phyloP scores from a whole-genome alignment of 2,329 filamentous ascomycete species.

The Dendrostoma leiphaemia region DNA sequence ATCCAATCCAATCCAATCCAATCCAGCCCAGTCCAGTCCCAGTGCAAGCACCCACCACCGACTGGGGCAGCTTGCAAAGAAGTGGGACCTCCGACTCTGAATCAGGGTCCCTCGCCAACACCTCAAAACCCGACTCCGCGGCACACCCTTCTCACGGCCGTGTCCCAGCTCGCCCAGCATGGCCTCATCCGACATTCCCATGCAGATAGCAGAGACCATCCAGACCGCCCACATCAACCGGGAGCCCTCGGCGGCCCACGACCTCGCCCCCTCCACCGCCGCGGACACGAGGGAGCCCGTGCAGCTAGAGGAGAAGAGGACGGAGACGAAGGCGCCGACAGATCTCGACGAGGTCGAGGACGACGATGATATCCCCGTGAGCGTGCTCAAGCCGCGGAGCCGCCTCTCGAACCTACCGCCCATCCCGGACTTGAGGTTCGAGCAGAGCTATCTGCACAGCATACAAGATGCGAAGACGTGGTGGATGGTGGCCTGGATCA shows the following conservation, averaged over 20 bases:
- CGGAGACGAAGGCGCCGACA: conserved; percentile 31
- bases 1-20: no score
- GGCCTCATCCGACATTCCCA: conserved; percentile 50
- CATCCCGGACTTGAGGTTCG: conserved; percentile 89
- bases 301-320: conserved; percentile 20
- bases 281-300: conserved; percentile 66
- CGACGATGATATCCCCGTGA: conserved; percentile 68
- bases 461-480: conserved; percentile 76
- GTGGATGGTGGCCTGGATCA: conserved; percentile 81
- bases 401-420: conserved; percentile 51
- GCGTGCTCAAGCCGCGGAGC: conserved; percentile 56
- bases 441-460: conserved; percentile 95
- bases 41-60: no score
- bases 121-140: no score
- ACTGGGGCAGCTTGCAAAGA: no score
- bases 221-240: conserved; percentile 78
- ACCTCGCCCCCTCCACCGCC: conserved; percentile 77
- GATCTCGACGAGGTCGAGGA: conserved; percentile 48
- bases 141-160: no score
- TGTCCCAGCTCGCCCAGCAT: conserved; percentile 36
- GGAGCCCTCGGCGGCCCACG: conserved; percentile 68
- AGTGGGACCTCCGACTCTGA: background rate
- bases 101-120: background rate
- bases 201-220: conserved; percentile 73
- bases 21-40: no score